Percentiles rank a stretch among this genome's conserved stretches.
Evolutionary conservation across 441 rosid genomes (phyloP).

Genomic region (Syzygium syzygioides): DNA sequence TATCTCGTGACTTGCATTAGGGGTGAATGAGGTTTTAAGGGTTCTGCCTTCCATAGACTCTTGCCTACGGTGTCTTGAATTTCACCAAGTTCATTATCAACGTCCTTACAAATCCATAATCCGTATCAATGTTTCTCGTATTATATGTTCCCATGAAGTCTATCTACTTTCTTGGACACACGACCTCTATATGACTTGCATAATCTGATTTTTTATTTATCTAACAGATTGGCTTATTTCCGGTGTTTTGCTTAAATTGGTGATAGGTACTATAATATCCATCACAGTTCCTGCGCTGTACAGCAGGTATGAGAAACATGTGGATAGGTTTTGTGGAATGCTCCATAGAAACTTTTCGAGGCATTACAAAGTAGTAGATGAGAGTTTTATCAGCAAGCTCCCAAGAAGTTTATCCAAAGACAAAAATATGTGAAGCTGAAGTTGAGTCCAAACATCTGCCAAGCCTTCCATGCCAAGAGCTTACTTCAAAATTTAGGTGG

Average conservation of each 20-base stretch:
- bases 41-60: not conserved
- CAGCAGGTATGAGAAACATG: constrained; percentile 52
- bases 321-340: constrained; percentile 67
- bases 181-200: not conserved
- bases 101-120: not conserved
- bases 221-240: not conserved
- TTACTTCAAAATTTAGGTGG: not conserved
- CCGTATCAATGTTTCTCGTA: not conserved
- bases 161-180: not conserved
- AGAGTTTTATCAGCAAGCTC: constrained; percentile 63
- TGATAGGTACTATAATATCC: constrained; percentile 64
- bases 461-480: not conserved
- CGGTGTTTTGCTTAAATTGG: constrained; percentile 13
- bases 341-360: constrained; percentile 58
- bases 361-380: constrained; percentile 80
- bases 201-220: not conserved
- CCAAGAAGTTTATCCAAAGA: constrained; percentile 57
- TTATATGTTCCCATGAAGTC: not conserved
- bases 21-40: not conserved
- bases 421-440: constrained; percentile 36
- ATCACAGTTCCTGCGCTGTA: constrained; percentile 76
- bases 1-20: not conserved
- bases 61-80: not conserved
- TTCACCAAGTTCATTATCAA: not conserved
- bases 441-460: not conserved